phyloP scores from a whole-genome alignment of 2,329 filamentous ascomycete species.

The Aspergillus sclerotialis region DNA sequence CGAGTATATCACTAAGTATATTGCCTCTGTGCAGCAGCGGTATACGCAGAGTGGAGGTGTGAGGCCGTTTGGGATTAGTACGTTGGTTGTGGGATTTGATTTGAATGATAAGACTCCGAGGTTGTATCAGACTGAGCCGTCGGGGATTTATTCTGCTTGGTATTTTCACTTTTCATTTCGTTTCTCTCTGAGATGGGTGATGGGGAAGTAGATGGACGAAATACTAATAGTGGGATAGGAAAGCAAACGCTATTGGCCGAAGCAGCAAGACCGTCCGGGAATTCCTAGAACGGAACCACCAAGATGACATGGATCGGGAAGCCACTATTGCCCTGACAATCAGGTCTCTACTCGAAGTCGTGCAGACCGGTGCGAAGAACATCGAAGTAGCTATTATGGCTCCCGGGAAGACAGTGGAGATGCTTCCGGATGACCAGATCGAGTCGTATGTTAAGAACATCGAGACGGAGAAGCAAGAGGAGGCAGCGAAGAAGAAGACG shows the following conservation, averaged over 20 bases:
- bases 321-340: constrained; percentile 94
- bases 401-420: constrained; percentile 82
- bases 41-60: constrained; percentile 99
- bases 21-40: constrained; percentile 94
- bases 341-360: constrained; percentile 95
- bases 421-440: constrained; percentile 92
- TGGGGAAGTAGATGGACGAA: constrained; percentile 1
- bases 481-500: constrained; percentile 94
- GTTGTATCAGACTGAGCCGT: constrained; percentile 98
- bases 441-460: constrained; percentile 98
- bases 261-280: constrained; percentile 99
- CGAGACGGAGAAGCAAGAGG: constrained; percentile 98
- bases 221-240: constrained; percentile 53
- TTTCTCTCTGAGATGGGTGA: no score
- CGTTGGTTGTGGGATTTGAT: constrained; percentile 96
- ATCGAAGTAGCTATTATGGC: constrained; percentile 99
- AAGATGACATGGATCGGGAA: constrained; percentile 94
- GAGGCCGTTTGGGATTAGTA: constrained; percentile 96
- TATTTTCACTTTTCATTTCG: constrained; percentile 42
- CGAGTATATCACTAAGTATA: constrained; percentile 99
- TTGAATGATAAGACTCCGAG: constrained; percentile 80
- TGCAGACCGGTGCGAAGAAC: constrained; percentile 98
- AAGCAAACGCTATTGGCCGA: constrained; percentile 96
- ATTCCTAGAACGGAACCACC: constrained; percentile 98
- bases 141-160: constrained; percentile 98